Conservation (phyloP, 192 early-diverging fungal species). For the Mortierella antarctica region DNA sequence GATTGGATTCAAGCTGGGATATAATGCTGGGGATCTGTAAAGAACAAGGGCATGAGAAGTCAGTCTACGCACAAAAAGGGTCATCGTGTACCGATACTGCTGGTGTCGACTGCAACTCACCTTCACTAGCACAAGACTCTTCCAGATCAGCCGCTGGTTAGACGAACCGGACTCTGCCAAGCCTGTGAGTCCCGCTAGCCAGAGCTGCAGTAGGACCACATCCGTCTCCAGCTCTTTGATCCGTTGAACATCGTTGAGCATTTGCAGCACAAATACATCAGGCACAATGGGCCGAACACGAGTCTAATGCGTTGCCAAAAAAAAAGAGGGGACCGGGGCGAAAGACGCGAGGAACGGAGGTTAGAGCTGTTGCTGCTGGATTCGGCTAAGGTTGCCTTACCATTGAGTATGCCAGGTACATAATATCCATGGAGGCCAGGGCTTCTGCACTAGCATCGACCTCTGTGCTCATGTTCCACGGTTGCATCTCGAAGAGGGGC, state of each 20-base stretch:
- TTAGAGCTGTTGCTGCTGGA: not conserved
- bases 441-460: conserved; percentile 14
- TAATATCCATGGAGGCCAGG: conserved; percentile 27
- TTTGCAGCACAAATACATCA: conserved; percentile 27
- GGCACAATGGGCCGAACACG: conserved; percentile 33
- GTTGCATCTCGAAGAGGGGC: conserved; percentile 6
- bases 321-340: not conserved
- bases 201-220: conserved; percentile 37
- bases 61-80: no score
- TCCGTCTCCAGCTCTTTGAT: conserved; percentile 42
- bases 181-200: conserved; percentile 49
- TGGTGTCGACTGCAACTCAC: not conserved
- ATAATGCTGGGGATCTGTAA: conserved; percentile 30
- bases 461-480: conserved; percentile 13
- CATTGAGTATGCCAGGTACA: conserved; percentile 32
- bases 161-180: conserved; percentile 22
- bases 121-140: conserved; percentile 41
- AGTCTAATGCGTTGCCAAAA: conserved; percentile 10
- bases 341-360: not conserved
- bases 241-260: conserved; percentile 39
- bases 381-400: not conserved
- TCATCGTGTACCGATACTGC: not conserved
- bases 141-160: conserved; percentile 43
- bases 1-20: conserved; percentile 2
- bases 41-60: not conserved